Conservation (phyloP, 2,329 filamentous ascomycete species). For the Hymenoscyphus occultus region DNA sequence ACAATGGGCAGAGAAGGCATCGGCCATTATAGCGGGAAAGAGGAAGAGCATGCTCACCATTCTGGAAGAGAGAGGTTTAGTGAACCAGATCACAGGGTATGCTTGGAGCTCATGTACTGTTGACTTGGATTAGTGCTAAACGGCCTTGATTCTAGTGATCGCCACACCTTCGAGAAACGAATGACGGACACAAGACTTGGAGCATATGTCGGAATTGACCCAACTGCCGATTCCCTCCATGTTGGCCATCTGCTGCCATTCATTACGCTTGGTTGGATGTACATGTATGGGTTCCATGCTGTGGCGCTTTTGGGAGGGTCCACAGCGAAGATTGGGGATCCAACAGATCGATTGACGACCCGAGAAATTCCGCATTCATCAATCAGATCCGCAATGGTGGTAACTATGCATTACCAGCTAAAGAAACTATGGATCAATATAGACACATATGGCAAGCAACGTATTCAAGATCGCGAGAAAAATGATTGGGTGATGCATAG, state of each 20-base stretch:
- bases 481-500: constrained; percentile 66
- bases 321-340: constrained; percentile 76
- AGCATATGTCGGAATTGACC: constrained; percentile 78
- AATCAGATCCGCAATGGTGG: constrained; percentile 60
- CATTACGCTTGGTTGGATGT: constrained; percentile 84
- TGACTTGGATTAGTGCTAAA: constrained; percentile 4
- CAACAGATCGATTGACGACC: constrained; percentile 64
- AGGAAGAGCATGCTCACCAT: constrained; percentile 56
- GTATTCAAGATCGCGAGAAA: constrained; percentile 61
- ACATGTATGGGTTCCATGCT: constrained; percentile 68
- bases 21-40: constrained; percentile 49
- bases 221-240: constrained; percentile 75
- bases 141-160: constrained; percentile 28
- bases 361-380: constrained; percentile 52
- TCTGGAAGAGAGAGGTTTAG: constrained; percentile 67
- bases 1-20: constrained; percentile 49
- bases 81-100: constrained; percentile 74
- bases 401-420: constrained; percentile 67
- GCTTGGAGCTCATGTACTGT: constrained; percentile 26
- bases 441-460: constrained; percentile 55
- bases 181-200: constrained; percentile 65
- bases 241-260: constrained; percentile 77
- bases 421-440: constrained; percentile 73
- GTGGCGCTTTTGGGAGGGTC: constrained; percentile 69
- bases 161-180: constrained; percentile 57